phyloP scores from a whole-genome alignment of 2,329 filamentous ascomycete species.

The Nigrospora sphaerica region DNA sequence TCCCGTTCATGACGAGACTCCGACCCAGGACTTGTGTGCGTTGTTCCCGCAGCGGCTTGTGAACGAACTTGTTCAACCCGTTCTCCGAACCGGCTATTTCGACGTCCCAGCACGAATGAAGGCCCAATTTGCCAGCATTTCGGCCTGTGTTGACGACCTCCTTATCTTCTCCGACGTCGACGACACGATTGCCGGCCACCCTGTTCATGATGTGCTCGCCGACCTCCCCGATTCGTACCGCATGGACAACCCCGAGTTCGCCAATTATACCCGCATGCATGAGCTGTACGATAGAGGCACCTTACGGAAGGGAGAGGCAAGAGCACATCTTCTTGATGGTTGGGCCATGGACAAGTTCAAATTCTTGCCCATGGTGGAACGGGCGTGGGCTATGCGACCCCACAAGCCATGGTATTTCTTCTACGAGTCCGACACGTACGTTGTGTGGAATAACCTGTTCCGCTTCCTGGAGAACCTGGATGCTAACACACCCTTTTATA shows the following conservation, averaged over 20 bases:
- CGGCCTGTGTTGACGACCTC: slow-evolving; percentile 39
- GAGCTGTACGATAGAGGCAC: slow-evolving; percentile 1
- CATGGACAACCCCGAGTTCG: slow-evolving; percentile 25
- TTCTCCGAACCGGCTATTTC: slow-evolving; percentile 41
- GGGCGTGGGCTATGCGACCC: slow-evolving; percentile 37
- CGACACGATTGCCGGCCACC: slow-evolving; percentile 34
- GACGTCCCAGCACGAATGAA: slow-evolving; percentile 31
- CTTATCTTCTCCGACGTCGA: slow-evolving; percentile 45
- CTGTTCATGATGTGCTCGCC: slow-evolving; percentile 36
- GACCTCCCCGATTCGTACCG: slow-evolving; percentile 34
- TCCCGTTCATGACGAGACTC: slow-evolving; percentile 6
- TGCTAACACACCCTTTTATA: slow-evolving; percentile 34
- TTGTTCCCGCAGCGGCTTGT: slow-evolving; percentile 18
- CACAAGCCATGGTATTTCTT: slow-evolving; percentile 47
- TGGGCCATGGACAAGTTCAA: slow-evolving; percentile 52
- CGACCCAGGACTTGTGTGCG: slow-evolving; percentile 15
- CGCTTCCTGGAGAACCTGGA: slow-evolving; percentile 42
- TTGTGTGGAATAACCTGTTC: slow-evolving; percentile 37
- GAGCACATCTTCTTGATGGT: slow-evolving; percentile 21
- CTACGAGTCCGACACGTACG: slow-evolving; percentile 47
- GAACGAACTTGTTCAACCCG: slow-evolving; percentile 18
- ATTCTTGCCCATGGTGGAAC: slow-evolving; percentile 47
- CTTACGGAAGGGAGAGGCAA: neutral
- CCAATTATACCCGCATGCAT: slow-evolving; percentile 31
- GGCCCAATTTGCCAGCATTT: slow-evolving; percentile 43